A percentile compares a stretch with the other conserved stretches of the same genome.
phyloP scores from a whole-genome alignment of 371 early-diverging fungal species.

The Lichtheimia hyalospora region DNA sequence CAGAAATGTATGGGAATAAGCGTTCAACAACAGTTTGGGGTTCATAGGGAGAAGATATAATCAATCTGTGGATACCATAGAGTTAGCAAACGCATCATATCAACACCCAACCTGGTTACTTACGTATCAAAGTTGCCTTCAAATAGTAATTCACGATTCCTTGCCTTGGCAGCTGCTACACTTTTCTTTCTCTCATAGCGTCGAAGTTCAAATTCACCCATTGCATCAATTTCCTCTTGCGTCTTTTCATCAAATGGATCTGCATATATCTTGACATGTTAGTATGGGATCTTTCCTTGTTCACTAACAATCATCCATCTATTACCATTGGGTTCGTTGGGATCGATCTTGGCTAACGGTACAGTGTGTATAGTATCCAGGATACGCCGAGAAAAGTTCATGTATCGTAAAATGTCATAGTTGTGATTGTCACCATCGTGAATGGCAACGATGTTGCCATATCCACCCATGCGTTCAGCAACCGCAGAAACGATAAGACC shows the following conservation, averaged over 20 bases:
- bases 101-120: neutral
- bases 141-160: conserved; percentile 36
- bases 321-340: conserved; percentile 53
- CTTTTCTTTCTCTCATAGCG: conserved; percentile 39
- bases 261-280: conserved; percentile 2
- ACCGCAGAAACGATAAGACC: conserved; percentile 82
- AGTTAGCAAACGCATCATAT: conserved; percentile 1
- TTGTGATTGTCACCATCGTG: conserved; percentile 78
- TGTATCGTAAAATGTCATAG: conserved; percentile 76
- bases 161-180: conserved; percentile 21
- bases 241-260: conserved; percentile 35
- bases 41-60: conserved; percentile 79
- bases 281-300: too few relatives aligned
- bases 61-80: conserved; percentile 45
- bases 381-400: conserved; percentile 68
- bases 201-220: conserved; percentile 27
- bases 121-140: conserved; percentile 70
- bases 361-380: conserved; percentile 62
- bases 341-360: conserved; percentile 65
- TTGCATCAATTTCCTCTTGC: conserved; percentile 28
- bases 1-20: conserved; percentile 68
- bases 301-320: neutral
- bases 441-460: conserved; percentile 65
- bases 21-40: conserved; percentile 68
- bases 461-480: conserved; percentile 82